Evolutionary conservation across 768 basidiomycete species (phyloP).

Genomic region (Suillus americanus): DNA sequence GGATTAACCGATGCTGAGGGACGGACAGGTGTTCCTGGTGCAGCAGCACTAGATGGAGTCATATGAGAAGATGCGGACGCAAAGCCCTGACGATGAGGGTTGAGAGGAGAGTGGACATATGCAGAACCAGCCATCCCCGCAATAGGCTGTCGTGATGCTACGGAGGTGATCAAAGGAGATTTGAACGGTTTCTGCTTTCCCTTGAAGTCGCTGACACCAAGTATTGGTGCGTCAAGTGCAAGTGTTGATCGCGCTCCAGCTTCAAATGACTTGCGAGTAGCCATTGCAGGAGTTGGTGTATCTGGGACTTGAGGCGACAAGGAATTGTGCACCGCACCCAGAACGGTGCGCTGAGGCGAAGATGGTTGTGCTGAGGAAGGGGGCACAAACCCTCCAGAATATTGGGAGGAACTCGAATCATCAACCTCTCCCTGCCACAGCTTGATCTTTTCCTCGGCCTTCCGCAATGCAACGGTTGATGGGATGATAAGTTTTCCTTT

Average conservation of each 20-base stretch:
- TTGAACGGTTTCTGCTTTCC: constrained; percentile 41
- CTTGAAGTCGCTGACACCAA: constrained; percentile 8
- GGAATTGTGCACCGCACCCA: constrained; percentile 39
- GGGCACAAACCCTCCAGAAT: constrained; percentile 2
- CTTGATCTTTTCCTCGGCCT: constrained; percentile 52
- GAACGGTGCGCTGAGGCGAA: constrained; percentile 29
- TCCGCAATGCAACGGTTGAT: constrained; percentile 52
- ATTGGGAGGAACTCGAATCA: constrained; percentile 12
- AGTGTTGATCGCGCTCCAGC: constrained; percentile 13
- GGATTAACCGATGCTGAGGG: constrained; percentile 25
- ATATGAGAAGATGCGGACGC: constrained; percentile 10
- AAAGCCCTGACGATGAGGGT: constrained; percentile 7
- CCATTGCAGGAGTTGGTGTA: constrained; percentile 39
- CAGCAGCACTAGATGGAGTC: not conserved
- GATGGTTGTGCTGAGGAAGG: constrained; percentile 7
- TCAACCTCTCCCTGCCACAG: constrained; percentile 46
- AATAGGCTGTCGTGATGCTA: constrained; percentile 7
- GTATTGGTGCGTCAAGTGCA: constrained; percentile 13
- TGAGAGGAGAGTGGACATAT: constrained; percentile 25
- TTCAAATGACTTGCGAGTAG: constrained; percentile 26
- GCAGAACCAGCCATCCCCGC: constrained; percentile 31
- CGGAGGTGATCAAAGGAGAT: constrained; percentile 39
- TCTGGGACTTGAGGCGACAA: constrained; percentile 28
- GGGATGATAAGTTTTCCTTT: constrained; percentile 46
- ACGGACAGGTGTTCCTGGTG: constrained; percentile 35